Evolutionary conservation across 257 asterid genomes (phyloP).

Genomic region (Nicotiana obtusifolia): DNA sequence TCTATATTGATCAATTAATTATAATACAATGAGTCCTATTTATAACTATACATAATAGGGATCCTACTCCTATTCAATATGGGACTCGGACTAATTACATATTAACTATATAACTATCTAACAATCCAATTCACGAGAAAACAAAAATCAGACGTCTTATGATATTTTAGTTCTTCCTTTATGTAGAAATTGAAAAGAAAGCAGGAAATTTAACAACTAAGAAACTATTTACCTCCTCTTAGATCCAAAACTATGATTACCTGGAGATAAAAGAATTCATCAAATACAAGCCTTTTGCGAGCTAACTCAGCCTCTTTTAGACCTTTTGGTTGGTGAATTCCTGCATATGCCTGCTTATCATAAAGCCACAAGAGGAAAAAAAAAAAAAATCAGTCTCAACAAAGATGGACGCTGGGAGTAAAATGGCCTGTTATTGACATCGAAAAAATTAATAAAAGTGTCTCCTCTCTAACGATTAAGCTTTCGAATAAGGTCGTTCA

Average conservation of each 20-base stretch:
- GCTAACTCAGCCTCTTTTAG: constrained; percentile 74
- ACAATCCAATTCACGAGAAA: background rate
- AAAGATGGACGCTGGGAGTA: background rate
- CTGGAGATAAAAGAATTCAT: constrained; percentile 96
- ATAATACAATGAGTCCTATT: too few species aligned
- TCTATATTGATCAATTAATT: too few species aligned
- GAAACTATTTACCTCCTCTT: background rate
- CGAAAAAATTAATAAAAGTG: background rate
- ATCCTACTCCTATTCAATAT: too few species aligned
- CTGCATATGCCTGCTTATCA: constrained; percentile 71
- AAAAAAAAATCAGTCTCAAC: constrained; percentile 8
- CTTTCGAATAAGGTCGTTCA: background rate
- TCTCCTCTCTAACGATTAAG: background rate
- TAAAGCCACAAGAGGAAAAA: constrained; percentile 6
- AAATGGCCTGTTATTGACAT: background rate
- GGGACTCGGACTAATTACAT: too few species aligned
- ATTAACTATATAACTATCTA: too few species aligned
- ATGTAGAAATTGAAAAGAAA: background rate
- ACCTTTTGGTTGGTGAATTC: constrained; percentile 82
- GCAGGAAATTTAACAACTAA: background rate
- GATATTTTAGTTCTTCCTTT: background rate
- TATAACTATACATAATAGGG: too few species aligned
- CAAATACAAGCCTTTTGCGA: constrained; percentile 92
- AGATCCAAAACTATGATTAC: constrained; percentile 26
- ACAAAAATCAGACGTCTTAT: background rate